Conservation (phyloP, 805 yeast genomes). For the Candida koratica region DNA sequence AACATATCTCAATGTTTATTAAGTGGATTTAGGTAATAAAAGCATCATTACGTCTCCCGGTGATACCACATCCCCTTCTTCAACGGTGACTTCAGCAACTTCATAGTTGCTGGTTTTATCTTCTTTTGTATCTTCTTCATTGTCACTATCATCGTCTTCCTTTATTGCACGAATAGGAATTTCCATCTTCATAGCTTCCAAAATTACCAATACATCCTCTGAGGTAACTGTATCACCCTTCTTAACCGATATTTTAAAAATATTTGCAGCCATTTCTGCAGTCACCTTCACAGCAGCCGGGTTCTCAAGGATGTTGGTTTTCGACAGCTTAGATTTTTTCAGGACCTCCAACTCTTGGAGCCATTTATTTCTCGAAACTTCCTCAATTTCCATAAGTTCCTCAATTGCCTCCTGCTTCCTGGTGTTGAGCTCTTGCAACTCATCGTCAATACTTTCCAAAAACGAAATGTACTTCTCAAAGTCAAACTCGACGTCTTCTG, state of each 20-base stretch:
- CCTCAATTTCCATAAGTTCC: slow-evolving; percentile 18
- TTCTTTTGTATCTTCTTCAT: slow-evolving; percentile 8
- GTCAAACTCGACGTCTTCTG: slow-evolving; percentile 27
- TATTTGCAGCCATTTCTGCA: slow-evolving; percentile 30
- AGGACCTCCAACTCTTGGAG: slow-evolving; percentile 19
- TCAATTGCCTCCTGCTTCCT: slow-evolving; percentile 14
- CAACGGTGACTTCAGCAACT: slow-evolving; percentile 23
- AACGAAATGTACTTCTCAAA: slow-evolving; percentile 27
- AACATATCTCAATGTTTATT: too few species aligned
- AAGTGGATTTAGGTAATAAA: slow-evolving; percentile 6
- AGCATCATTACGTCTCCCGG: slow-evolving; percentile 22
- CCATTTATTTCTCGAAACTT: slow-evolving; percentile 18
- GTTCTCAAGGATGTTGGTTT: slow-evolving; percentile 16
- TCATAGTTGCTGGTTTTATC: slow-evolving; percentile 13
- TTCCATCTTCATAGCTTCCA: slow-evolving; percentile 38
- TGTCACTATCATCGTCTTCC: slow-evolving; percentile 16
- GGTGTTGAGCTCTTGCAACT: slow-evolving; percentile 16
- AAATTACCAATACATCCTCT: slow-evolving; percentile 21
- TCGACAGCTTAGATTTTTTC: slow-evolving; percentile 17
- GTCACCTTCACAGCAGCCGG: slow-evolving; percentile 19
- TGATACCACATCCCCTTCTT: slow-evolving; percentile 29
- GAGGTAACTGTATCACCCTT: slow-evolving; percentile 19
- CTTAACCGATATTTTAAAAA: slow-evolving; percentile 24
- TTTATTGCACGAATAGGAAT: slow-evolving; percentile 23
- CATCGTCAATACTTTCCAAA: slow-evolving; percentile 23